Percentiles rank a stretch among this genome's conserved stretches.
These are phyloP conservation scores for Aeschynomene evenia DNA, from an alignment of 306 rosid species.

Conservation along the genomic window DNA sequence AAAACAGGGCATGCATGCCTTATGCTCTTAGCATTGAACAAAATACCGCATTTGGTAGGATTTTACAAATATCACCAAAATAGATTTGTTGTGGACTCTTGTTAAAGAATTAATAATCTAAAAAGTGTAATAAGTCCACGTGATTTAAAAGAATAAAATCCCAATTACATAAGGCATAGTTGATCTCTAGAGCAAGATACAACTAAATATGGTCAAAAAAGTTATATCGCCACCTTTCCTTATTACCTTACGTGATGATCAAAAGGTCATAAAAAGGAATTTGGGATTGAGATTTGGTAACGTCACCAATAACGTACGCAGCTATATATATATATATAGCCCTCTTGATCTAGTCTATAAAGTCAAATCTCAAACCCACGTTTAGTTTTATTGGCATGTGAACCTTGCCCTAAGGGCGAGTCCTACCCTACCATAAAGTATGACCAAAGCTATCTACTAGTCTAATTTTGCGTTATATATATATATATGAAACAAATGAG, in stretches of 20 bases:
- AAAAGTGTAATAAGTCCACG: too few relatives aligned
- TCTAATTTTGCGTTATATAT: neutral
- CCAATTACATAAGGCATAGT: neutral
- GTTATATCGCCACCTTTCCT: constrained; percentile 17
- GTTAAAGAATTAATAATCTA: too few relatives aligned
- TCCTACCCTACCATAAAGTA: neutral
- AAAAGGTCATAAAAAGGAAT: neutral
- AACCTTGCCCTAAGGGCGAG: neutral
- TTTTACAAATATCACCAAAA: too few relatives aligned
- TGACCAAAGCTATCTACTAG: neutral
- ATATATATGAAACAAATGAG: neutral
- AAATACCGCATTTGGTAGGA: neutral
- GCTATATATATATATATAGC: too few relatives aligned
- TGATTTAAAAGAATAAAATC: too few relatives aligned
- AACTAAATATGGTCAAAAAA: neutral
- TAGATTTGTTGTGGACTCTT: too few relatives aligned
- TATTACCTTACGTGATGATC: neutral
- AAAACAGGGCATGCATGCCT: neutral
- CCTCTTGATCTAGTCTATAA: neutral
- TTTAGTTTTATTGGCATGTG: neutral
- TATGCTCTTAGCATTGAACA: neutral
- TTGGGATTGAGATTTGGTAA: neutral
- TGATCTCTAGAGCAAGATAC: constrained; percentile 15
- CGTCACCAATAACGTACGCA: constrained; percentile 17
- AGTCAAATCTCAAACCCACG: neutral